phyloP scores from a whole-genome alignment of 2,329 filamentous ascomycete species.

The Stromatinia cepivora region DNA sequence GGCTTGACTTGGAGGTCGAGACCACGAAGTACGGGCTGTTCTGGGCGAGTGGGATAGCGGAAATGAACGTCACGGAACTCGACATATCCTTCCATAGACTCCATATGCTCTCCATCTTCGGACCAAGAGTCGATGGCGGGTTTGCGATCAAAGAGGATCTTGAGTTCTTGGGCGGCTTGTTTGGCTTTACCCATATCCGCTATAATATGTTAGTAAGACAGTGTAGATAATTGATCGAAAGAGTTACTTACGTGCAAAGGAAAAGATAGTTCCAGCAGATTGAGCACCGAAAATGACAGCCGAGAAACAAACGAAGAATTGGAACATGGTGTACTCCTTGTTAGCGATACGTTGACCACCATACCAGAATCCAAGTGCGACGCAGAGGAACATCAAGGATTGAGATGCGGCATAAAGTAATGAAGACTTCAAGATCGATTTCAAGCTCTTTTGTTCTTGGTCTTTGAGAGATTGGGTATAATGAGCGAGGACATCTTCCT shows the following conservation, averaged over 20 bases:
- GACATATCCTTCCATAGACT: slow-evolving; percentile 70
- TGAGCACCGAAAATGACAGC: slow-evolving; percentile 89
- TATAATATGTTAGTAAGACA: slow-evolving; percentile 28
- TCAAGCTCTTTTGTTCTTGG: slow-evolving; percentile 68
- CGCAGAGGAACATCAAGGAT: slow-evolving; percentile 77
- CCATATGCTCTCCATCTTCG: slow-evolving; percentile 61
- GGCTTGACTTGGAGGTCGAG: slow-evolving; percentile 72
- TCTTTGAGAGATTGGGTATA: slow-evolving; percentile 67
- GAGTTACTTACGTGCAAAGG: slow-evolving; percentile 61
- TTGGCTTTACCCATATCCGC: slow-evolving; percentile 91
- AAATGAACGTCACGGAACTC: slow-evolving; percentile 95
- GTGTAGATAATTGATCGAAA: neutral
- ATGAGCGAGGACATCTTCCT: slow-evolving; percentile 72
- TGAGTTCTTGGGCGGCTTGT: slow-evolving; percentile 76
- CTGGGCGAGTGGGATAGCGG: slow-evolving; percentile 85
- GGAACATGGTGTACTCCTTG: slow-evolving; percentile 72
- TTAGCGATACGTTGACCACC: slow-evolving; percentile 74
- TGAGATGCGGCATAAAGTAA: slow-evolving; percentile 81
- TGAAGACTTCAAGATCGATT: slow-evolving; percentile 75
- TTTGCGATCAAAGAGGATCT: slow-evolving; percentile 78
- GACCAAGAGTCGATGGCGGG: slow-evolving; percentile 85
- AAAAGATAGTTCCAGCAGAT: slow-evolving; percentile 86
- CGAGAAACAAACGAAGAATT: slow-evolving; percentile 91
- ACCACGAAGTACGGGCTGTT: slow-evolving; percentile 88
- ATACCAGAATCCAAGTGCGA: slow-evolving; percentile 92